Percentiles rank a stretch among this genome's conserved stretches.
Conservation (phyloP, 345 rosid species). For the Eucalyptus shirleyi region DNA sequence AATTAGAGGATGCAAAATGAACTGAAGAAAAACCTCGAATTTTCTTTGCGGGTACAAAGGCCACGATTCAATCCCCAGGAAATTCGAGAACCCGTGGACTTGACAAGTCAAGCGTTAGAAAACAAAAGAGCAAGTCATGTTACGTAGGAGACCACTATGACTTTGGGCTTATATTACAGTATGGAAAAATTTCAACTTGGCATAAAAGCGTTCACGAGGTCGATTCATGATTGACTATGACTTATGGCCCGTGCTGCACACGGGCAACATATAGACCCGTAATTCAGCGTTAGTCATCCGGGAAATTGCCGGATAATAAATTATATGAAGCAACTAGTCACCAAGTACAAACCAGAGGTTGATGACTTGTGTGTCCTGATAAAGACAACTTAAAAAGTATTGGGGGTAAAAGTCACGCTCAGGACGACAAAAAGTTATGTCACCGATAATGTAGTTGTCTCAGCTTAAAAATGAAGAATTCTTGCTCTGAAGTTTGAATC, state of each 20-base stretch:
- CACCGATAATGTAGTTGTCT: not conserved
- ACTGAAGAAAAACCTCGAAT: too few relatives aligned
- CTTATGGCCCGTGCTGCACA: not conserved
- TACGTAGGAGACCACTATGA: accelerated
- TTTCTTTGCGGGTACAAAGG: too few relatives aligned
- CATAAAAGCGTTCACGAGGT: not conserved
- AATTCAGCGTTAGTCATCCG: not conserved
- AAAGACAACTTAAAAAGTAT: not conserved
- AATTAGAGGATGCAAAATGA: not conserved
- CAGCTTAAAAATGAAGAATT: not conserved
- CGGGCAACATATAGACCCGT: not conserved
- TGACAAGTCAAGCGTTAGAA: too few relatives aligned
- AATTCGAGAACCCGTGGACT: too few relatives aligned
- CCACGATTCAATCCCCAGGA: too few relatives aligned
- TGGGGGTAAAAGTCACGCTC: too few relatives aligned
- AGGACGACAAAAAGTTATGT: not conserved
- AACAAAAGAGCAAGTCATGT: too few relatives aligned
- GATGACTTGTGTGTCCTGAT: not conserved
- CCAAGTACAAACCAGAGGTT: not conserved
- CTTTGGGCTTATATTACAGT: too few relatives aligned
- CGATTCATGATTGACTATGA: not conserved
- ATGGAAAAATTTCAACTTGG: too few relatives aligned
- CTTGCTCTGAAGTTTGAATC: not conserved
- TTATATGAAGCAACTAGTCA: not conserved
- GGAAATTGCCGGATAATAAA: not conserved